phyloP scores from a whole-genome alignment of 2,329 filamentous ascomycete genomes.

The Didymellaceae sp. region DNA sequence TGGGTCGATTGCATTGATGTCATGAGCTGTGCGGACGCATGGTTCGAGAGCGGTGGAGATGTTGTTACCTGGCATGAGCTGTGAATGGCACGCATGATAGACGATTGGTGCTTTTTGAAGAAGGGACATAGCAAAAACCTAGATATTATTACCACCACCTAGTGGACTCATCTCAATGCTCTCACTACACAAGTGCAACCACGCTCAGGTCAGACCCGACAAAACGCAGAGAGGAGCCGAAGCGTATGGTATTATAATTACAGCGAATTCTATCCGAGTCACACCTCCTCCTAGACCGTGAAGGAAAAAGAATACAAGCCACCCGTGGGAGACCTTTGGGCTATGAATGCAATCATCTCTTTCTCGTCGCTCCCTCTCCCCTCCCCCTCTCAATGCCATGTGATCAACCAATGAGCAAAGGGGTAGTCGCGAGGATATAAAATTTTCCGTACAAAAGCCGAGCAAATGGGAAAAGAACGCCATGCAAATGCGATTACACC shows the following conservation, averaged over 20 bases:
- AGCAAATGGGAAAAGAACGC: slow-evolving; percentile 4
- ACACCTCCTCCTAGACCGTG: neutral
- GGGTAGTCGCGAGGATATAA: slow-evolving; percentile 18
- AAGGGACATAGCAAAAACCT: neutral
- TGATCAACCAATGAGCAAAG: slow-evolving; percentile 18
- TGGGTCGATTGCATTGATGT: slow-evolving; percentile 39
- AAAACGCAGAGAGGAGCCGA: slow-evolving; percentile 2
- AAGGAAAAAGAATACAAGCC: slow-evolving; percentile 2
- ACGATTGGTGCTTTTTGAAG: neutral
- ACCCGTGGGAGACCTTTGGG: neutral
- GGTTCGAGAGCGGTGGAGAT: slow-evolving; percentile 40
- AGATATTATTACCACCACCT: neutral
- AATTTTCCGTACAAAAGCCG: slow-evolving; percentile 18
- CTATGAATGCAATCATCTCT: slow-evolving; percentile 6
- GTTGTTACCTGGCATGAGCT: slow-evolving; percentile 25
- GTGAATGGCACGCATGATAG: neutral
- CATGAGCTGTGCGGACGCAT: slow-evolving; percentile 32
- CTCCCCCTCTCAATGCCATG: slow-evolving; percentile 11
- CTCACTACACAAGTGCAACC: too few species aligned
- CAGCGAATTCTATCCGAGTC: slow-evolving; percentile 13
- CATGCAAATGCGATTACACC: slow-evolving; percentile 12
- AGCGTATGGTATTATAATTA: slow-evolving; percentile 21
- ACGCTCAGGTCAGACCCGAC: too few species aligned
- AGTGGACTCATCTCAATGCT: too few species aligned
- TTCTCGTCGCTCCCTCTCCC: neutral